These are phyloP conservation scores for Eutypa lata DNA, from an alignment of 2,329 filamentous ascomycete species.

Conservation along the genomic window DNA sequence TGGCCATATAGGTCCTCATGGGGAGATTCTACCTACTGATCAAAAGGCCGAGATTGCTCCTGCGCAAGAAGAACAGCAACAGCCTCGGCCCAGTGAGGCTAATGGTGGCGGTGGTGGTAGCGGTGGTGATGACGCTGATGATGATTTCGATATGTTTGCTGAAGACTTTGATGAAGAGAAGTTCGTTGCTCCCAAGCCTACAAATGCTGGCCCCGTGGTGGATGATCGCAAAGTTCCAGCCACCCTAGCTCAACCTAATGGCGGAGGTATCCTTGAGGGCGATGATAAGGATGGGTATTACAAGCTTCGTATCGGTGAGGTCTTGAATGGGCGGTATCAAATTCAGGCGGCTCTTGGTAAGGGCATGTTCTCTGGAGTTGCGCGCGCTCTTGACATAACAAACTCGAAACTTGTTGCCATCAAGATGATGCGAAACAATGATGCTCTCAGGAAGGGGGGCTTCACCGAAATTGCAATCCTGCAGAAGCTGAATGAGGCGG, in stretches of 20 bases:
- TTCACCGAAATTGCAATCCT: conserved; percentile 93
- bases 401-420: conserved; percentile 81
- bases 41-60: conserved; percentile 29
- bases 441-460: conserved; percentile 85
- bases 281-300: conserved; percentile 96
- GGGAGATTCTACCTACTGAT: conserved; percentile 49
- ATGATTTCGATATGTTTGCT: conserved; percentile 87
- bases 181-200: conserved; percentile 52
- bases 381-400: conserved; percentile 75
- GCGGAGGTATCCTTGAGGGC: conserved; percentile 79
- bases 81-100: conserved; percentile 45
- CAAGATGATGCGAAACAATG: conserved; percentile 97
- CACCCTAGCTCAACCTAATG: conserved; percentile 49
- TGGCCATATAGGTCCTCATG: conserved; percentile 50
- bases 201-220: conserved; percentile 33
- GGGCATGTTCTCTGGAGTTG: conserved; percentile 97
- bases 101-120: conserved; percentile 41
- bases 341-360: conserved; percentile 84
- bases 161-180: conserved; percentile 70
- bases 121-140: conserved; percentile 50
- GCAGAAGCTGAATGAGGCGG: conserved; percentile 78
- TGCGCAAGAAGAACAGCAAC: conserved; percentile 32
- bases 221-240: conserved; percentile 47
- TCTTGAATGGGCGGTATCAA: conserved; percentile 85
- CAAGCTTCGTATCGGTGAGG: conserved; percentile 86